Evolutionary conservation across 2,329 filamentous ascomycete species (phyloP), one percentile per base, ranked within the genome.

Genomic region (Aspergillus puulaauensis): DNA sequence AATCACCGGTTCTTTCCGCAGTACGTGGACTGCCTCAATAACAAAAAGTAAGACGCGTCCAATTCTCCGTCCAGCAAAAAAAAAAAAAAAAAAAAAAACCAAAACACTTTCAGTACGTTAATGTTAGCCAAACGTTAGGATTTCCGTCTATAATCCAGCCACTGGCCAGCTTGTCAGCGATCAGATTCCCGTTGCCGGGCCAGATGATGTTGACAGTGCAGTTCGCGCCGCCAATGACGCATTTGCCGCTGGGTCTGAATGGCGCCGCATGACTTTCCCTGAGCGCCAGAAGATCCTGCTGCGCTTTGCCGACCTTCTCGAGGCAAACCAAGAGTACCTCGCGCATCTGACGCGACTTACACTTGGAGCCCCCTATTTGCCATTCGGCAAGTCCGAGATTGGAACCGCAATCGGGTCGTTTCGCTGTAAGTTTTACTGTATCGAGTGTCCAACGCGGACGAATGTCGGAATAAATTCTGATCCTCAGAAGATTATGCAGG

Each of bases 211-310:
- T 70, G 83, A 86, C 75, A 79, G 91, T 57, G 92, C 92, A 60
- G 92, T 96, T 61, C 79, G 83, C 52, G 91, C 91, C 52, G 92
- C 92, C 64, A 89, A 91, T 74, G 90, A 90, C 77, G 91, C 92
- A 43, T 93, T 96, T 74, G 84, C 95, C 56, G 86, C 86, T 61
- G 72, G 77, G 5, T 48, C 63, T 93, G 91, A 88, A 80, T 75
- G 64, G 78, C 84, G 61, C 82, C 83, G 63, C 84, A 52, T 52
- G 49, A 24, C 88, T 12, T 90, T 91, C 51, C 82, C 87, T 69
- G 77, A 86, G 70, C 88, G 92, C 64, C 85, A 89, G 70, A 82
- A 80, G 67, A 76, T 86, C 59, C 78, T 96, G 61, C 75, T 81
- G 63, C 93, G 90, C 75, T 87, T 96, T 45, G 90, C 91, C 70